Evolutionary conservation across 2,329 filamentous ascomycete species (phyloP).

Genomic region (Diaporthe ilicicola): DNA sequence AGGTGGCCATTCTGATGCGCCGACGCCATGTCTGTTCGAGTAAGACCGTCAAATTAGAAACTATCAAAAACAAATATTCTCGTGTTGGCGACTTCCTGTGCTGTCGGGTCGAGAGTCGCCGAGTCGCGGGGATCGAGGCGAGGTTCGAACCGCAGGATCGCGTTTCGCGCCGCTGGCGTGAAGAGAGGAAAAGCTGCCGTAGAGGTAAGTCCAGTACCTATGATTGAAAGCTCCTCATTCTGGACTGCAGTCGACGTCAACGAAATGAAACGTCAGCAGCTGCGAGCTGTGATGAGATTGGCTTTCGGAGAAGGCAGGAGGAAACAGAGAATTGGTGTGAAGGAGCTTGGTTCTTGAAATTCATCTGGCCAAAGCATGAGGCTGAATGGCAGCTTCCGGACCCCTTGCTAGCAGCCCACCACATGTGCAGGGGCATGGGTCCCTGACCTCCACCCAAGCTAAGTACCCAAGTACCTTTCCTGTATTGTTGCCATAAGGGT

Average conservation of each 20-base stretch:
- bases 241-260: not conserved
- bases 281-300: not conserved
- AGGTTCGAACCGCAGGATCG: not conserved
- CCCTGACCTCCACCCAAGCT: not conserved
- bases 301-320: not conserved
- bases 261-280: not conserved
- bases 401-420: not conserved
- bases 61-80: not conserved
- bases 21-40: constrained; percentile 53
- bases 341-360: constrained; percentile 12
- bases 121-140: not conserved
- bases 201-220: constrained; percentile 15
- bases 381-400: constrained; percentile 21
- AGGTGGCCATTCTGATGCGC: constrained; percentile 52
- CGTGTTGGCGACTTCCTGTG: not conserved
- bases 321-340: not conserved
- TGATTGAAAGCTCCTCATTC: constrained; percentile 20
- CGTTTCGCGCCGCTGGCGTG: constrained; percentile 1
- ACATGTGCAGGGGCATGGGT: constrained; percentile 12
- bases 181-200: not conserved
- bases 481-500: not conserved
- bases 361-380: constrained; percentile 20
- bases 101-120: constrained; percentile 1
- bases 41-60: not conserved
- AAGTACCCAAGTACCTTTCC: constrained; percentile 8